Evolutionary conservation across 495 filamentous ascomycete genomes (phyloP).

Genomic region (Penicillium ochrochloron): DNA sequence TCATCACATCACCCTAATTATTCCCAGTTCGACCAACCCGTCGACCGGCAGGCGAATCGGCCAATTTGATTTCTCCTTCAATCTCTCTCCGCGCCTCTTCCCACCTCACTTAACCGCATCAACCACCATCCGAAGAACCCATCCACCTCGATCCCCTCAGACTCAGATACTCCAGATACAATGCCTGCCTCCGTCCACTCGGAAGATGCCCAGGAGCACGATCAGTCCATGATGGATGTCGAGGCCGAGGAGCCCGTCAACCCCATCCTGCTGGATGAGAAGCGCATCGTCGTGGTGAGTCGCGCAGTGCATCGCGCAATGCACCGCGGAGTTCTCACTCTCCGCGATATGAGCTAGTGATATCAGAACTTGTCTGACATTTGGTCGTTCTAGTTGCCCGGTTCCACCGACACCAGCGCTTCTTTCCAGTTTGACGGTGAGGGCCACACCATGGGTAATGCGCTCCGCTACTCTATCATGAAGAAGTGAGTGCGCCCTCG

Average conservation of each 20-base stretch:
- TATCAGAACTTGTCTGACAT: background rate
- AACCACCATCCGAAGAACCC: background rate
- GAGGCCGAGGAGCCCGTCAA: slow-evolving; percentile 39
- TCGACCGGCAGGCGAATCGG: background rate
- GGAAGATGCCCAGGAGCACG: slow-evolving; percentile 37
- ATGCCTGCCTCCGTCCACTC: slow-evolving; percentile 53
- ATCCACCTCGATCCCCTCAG: background rate
- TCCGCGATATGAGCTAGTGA: background rate
- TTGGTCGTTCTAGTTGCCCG: slow-evolving; percentile 59
- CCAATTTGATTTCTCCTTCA: too few species aligned
- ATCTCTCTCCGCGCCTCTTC: background rate
- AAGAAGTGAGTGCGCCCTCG: slow-evolving; percentile 75
- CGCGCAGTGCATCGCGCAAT: too few species aligned
- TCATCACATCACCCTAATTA: background rate
- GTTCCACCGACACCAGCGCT: slow-evolving; percentile 70
- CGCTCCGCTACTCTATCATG: slow-evolving; percentile 93
- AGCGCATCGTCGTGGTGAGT: slow-evolving; percentile 62
- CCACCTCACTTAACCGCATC: background rate
- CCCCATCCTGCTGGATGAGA: slow-evolving; percentile 52
- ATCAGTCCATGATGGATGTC: slow-evolving; percentile 61
- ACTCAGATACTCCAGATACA: slow-evolving; percentile 13
- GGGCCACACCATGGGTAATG: slow-evolving; percentile 95
- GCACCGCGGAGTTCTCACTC: background rate
- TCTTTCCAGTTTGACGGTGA: slow-evolving; percentile 90
- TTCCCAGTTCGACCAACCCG: background rate